These are phyloP conservation scores for Epichloe scottii DNA, from an alignment of 2,329 filamentous ascomycete genomes.

Conservation along the genomic window DNA sequence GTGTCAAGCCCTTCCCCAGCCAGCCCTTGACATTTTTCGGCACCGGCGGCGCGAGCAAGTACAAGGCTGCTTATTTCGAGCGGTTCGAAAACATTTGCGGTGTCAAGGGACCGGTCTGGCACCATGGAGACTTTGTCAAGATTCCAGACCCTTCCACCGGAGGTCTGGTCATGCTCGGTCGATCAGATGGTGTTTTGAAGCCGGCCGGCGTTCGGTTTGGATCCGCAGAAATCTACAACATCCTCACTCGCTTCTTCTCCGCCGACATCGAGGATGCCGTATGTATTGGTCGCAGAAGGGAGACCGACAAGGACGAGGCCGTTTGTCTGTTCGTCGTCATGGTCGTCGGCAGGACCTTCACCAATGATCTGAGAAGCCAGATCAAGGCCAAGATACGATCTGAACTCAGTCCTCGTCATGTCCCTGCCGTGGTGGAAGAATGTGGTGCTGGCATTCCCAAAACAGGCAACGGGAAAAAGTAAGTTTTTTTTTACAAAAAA, in stretches of 20 bases:
- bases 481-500: conserved; percentile 22
- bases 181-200: conserved; percentile 87
- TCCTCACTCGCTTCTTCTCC: conserved; percentile 75
- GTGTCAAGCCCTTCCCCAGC: conserved; percentile 74
- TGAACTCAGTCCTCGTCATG: conserved; percentile 79
- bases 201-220: conserved; percentile 86
- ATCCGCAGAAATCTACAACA: conserved; percentile 89
- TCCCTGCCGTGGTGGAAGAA: conserved; percentile 71
- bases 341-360: conserved; percentile 43
- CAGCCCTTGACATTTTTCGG: conserved; percentile 89
- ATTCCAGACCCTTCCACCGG: conserved; percentile 55
- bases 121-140: conserved; percentile 84
- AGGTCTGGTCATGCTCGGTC: conserved; percentile 79
- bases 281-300: conserved; percentile 67
- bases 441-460: conserved; percentile 73
- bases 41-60: conserved; percentile 50
- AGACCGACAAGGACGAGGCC: conserved; percentile 66
- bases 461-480: conserved; percentile 94
- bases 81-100: conserved; percentile 46
- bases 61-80: conserved; percentile 77
- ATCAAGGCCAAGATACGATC: conserved; percentile 59
- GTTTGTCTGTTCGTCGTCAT: conserved; percentile 85
- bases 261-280: conserved; percentile 71
- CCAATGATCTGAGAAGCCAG: conserved; percentile 42
- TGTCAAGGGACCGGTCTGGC: conserved; percentile 51